Base-by-base conservation (phyloP, 805 yeast species). In the Priceomyces medius region DNA sequence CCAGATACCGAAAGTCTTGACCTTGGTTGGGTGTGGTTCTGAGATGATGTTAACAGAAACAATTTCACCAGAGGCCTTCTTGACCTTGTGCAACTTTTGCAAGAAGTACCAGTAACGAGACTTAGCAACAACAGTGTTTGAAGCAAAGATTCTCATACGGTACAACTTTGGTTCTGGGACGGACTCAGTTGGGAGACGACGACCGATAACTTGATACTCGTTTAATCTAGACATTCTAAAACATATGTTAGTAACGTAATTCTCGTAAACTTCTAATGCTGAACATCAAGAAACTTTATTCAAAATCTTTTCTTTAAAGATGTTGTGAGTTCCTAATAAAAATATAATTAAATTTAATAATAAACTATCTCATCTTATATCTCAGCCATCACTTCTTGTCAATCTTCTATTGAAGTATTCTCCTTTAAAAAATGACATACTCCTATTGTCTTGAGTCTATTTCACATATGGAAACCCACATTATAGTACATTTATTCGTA, bases 61-160 rank as follows among this genome's bases (percentile, higher is more conserved):
- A 68, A 93, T 80, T 81, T 93, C 99, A 86, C 99, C 99, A 68
- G 96, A 88, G 65, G 99, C 93, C 83, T 88, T 89, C 93, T 93
- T 93, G 72, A 93, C 97, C 83, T 95, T 91, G 88, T 91, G 96
- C 76, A 93, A 84, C 78, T 89, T 90, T 79, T 91, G 96, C 80
- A 93, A 85, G 83, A 93, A 93, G 83, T 93, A 93, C 99, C 99
- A 93, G 96, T 88, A 93, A 81, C 99, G 91, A 67, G 99, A 93
- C 85, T 93, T 93, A 73, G 99, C 99, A 74, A 93, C 95, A 74
- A 93, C 98, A 64, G 81, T 86, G 81, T 93, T 93, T 66, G 96
- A 90, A 71, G 99, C 99, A 75, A 93, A 93, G 79, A 93, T 89
- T 83, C 97, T 89, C 98, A 93, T 93, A 77, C 99, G 88, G 96